Evolutionary conservation across 2,329 filamentous ascomycete genomes (phyloP), one percentile per base, ranked within the genome.

Genomic region (Aspergillus brasiliensis): DNA sequence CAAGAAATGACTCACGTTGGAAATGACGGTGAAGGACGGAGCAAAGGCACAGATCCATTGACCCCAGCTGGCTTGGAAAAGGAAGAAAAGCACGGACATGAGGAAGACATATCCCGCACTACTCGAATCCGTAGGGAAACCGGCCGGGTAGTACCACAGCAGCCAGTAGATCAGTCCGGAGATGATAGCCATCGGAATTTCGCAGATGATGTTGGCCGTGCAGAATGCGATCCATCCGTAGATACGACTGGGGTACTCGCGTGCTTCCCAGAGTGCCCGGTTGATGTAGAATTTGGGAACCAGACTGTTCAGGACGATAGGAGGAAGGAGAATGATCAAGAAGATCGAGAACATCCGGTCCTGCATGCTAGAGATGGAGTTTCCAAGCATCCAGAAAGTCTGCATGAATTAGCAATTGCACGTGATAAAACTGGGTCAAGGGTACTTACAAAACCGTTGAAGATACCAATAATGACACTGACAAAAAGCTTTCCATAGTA

Each of bases 31-130:
- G 77, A 92, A 92, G 42, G 82, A 88, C 0, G 91, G 90, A 0
- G 91, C 89, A 74, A 92, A 92, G 0, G 91, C 91, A 63, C 88
- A 90, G 66, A 95, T 91, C 90, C 90, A 94, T 72, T 92, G 91
- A 19, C 89, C 91, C 90, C 88, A 93, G 65, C 82, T 87, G 31
- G 83, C 84, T 73, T 88, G 84, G 81, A 92, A 93, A 7, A 93
- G 74, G 79, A 87, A 91, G 78, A 92, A 92, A 0, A 94, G 82
- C 69, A 93, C 78, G 0, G 85, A 85, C 88, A 95, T 92, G 25
- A 94, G 77, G 78, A 90, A 94, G 15, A 88, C 84, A 72, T 93
- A 94, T 11, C 91, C 91, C 0, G 89, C 84, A 0, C 85, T 85
- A 1, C 82, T 82, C 34, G 85, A 83, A 61, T 89, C 85, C 0